phyloP scores from a whole-genome alignment of 352 stramenopile genomes.

The Lagenidium giganteum region DNA sequence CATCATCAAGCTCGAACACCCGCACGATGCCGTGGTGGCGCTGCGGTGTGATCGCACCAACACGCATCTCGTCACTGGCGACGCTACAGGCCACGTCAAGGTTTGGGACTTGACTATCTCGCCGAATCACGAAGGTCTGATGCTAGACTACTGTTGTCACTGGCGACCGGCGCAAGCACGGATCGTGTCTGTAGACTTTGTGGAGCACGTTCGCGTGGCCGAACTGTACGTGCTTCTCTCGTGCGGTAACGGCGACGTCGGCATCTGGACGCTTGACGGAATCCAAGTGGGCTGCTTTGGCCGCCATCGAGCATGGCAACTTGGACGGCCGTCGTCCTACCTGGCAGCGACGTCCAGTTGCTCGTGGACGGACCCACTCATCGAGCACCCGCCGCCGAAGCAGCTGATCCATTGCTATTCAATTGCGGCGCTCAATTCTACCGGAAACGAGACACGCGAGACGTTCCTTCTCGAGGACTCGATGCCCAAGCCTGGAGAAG shows the following conservation, averaged over 20 bases:
- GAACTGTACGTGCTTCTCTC: conserved; percentile 65
- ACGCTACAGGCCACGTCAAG: conserved; percentile 49
- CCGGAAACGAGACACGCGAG: conserved; percentile 28
- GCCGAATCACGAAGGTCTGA: conserved; percentile 43
- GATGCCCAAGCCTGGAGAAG: conserved; percentile 71
- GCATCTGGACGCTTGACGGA: conserved; percentile 68
- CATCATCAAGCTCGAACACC: conserved; percentile 29
- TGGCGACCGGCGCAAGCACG: conserved; percentile 32
- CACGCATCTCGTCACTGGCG: conserved; percentile 50
- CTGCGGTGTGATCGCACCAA: conserved; percentile 54
- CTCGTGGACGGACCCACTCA: conserved; percentile 15
- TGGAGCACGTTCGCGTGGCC: conserved; percentile 50
- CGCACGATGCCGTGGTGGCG: conserved; percentile 36
- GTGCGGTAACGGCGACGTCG: conserved; percentile 59
- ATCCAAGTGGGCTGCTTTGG: conserved; percentile 65
- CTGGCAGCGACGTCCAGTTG: conserved; percentile 32
- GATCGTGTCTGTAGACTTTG: conserved; percentile 48
- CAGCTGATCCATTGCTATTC: conserved; percentile 58
- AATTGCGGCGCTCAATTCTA: conserved; percentile 43
- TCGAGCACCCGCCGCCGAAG: conserved; percentile 4
- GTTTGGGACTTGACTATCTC: conserved; percentile 62
- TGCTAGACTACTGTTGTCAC: conserved; percentile 49
- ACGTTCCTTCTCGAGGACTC: conserved; percentile 67
- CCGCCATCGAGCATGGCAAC: conserved; percentile 53
- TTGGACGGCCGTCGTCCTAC: conserved; percentile 51